Evolutionary conservation across 2,329 filamentous ascomycete species (phyloP).

Genomic region (Beauveria asiatica): DNA sequence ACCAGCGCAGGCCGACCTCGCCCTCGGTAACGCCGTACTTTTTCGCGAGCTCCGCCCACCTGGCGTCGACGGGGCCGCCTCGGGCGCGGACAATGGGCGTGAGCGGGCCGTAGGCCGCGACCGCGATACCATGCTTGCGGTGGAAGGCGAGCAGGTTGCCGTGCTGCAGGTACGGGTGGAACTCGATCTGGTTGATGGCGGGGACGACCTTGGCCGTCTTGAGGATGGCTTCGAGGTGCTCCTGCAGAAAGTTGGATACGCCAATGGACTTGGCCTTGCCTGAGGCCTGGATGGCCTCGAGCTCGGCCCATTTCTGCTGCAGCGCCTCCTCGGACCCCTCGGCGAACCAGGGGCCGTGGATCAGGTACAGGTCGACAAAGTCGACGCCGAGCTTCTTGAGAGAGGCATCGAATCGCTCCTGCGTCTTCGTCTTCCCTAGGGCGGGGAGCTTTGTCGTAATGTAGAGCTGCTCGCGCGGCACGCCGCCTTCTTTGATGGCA

Average conservation of each 20-base stretch:
- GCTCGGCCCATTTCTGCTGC: slow-evolving; percentile 49
- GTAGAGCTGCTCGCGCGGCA: slow-evolving; percentile 61
- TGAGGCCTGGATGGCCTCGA: slow-evolving; percentile 58
- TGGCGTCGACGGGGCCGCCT: slow-evolving; percentile 44
- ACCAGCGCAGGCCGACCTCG: slow-evolving; percentile 52
- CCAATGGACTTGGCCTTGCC: slow-evolving; percentile 64
- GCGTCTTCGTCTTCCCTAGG: slow-evolving; percentile 29
- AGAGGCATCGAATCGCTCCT: slow-evolving; percentile 47
- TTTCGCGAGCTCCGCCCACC: slow-evolving; percentile 41
- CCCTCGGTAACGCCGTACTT: slow-evolving; percentile 51
- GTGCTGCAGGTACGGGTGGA: slow-evolving; percentile 67
- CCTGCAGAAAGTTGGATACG: slow-evolving; percentile 63
- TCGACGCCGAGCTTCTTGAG: slow-evolving; percentile 58
- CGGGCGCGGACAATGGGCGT: slow-evolving; percentile 37
- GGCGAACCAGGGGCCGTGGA: slow-evolving; percentile 50
- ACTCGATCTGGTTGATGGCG: slow-evolving; percentile 73
- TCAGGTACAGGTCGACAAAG: slow-evolving; percentile 64
- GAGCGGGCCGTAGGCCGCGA: slow-evolving; percentile 48
- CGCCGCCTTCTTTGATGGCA: slow-evolving; percentile 57
- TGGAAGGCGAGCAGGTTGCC: slow-evolving; percentile 49
- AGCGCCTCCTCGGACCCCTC: slow-evolving; percentile 39
- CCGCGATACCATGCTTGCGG: slow-evolving; percentile 47
- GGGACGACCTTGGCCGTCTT: slow-evolving; percentile 54
- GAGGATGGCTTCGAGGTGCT: slow-evolving; percentile 47
- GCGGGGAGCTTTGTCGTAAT: slow-evolving; percentile 53